Conservation (phyloP, 768 basidiomycete genomes). For the Galerina marginata region DNA sequence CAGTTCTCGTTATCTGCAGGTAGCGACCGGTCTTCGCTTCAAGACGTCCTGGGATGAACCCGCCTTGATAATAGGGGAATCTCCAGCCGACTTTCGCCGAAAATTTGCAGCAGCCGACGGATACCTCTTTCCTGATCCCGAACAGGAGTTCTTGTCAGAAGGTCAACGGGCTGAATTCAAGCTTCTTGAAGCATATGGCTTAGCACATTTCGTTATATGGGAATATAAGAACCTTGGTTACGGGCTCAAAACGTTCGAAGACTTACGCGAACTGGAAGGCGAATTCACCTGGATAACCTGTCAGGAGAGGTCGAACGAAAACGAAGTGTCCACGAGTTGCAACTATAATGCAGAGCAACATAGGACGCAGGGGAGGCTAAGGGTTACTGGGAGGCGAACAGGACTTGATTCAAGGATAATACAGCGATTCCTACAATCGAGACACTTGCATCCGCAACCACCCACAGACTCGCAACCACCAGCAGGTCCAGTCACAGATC, state of each 20-base stretch:
- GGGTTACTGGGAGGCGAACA: background rate
- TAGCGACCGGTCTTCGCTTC: background rate
- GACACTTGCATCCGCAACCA: no score
- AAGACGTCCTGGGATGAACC: background rate
- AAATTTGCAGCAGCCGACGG: background rate
- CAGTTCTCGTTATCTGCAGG: no score
- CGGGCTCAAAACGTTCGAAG: background rate
- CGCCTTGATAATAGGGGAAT: background rate
- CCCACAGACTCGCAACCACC: no score
- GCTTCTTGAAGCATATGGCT: background rate
- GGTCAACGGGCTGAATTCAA: background rate
- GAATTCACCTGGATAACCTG: constrained; percentile 1
- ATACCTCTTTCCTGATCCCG: background rate
- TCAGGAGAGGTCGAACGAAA: background rate
- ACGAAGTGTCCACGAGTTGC: background rate
- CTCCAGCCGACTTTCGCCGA: background rate
- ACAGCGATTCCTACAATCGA: no score
- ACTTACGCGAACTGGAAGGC: background rate
- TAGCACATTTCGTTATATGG: background rate
- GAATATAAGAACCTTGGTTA: constrained; percentile 7
- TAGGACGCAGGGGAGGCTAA: background rate
- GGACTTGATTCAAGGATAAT: background rate
- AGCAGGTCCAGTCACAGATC: no score
- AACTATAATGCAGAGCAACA: background rate
- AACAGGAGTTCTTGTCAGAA: background rate